Evolutionary conservation across 2,329 filamentous ascomycete species (phyloP).

Genomic region (Nemania bipapillata): DNA sequence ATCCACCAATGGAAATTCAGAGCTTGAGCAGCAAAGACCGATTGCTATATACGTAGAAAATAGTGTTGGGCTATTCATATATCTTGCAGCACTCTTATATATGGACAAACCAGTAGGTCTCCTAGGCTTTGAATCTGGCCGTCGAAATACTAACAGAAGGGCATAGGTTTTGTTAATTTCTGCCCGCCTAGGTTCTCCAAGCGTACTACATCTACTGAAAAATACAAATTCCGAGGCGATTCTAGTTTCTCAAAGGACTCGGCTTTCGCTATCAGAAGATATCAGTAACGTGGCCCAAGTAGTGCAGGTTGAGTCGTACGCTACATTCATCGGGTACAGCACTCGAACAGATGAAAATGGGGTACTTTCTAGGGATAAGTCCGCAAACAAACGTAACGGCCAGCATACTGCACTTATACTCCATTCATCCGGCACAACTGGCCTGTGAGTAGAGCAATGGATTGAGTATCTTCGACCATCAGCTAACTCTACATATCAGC

Average conservation of each 20-base stretch:
- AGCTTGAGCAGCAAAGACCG: constrained; percentile 9
- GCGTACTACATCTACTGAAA: constrained; percentile 26
- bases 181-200: constrained; percentile 37
- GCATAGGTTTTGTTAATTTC: constrained; percentile 40
- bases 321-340: background rate
- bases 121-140: constrained; percentile 7
- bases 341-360: background rate
- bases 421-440: constrained; percentile 53
- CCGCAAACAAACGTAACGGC: background rate
- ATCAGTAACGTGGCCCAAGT: background rate
- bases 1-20: background rate
- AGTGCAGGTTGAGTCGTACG: constrained; percentile 16
- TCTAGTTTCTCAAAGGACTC: constrained; percentile 7
- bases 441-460: constrained; percentile 23
- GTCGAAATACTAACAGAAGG: background rate
- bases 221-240: constrained; percentile 16
- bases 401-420: constrained; percentile 44
- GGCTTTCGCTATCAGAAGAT: constrained; percentile 1
- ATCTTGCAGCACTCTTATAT: constrained; percentile 35
- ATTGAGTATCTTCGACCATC: background rate
- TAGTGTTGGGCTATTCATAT: constrained; percentile 35
- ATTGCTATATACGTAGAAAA: constrained; percentile 38
- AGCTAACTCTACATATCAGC: background rate
- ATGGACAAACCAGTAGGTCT: constrained; percentile 30
- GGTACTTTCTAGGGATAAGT: background rate